Percentiles rank a stretch among this genome's conserved stretches.
These are phyloP conservation scores for Aspergillus vadensis DNA, from an alignment of 2,329 filamentous ascomycete species.

Conservation along the genomic window DNA sequence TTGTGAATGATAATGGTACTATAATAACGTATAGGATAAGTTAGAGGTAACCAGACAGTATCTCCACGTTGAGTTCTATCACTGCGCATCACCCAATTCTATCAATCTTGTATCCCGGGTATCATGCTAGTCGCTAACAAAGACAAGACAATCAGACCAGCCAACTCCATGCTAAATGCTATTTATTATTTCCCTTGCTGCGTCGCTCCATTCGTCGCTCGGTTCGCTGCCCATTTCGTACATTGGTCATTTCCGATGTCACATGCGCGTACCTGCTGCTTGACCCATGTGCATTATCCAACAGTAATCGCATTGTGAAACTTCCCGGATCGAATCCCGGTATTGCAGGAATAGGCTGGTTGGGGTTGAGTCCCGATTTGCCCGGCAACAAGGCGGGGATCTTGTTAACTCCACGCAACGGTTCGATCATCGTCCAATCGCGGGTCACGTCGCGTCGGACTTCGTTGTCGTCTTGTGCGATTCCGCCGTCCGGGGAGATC, in stretches of 20 bases:
- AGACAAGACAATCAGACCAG: neutral
- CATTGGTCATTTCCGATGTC: conserved; percentile 1
- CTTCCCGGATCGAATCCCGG: conserved; percentile 11
- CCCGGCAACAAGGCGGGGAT: conserved; percentile 1
- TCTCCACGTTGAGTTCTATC: too few species aligned
- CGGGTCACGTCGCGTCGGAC: conserved; percentile 10
- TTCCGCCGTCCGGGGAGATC: conserved; percentile 22
- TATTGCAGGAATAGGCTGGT: neutral
- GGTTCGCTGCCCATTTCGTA: neutral
- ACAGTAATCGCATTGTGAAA: conserved; percentile 11
- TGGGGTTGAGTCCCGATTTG: neutral
- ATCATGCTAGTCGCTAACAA: too few species aligned
- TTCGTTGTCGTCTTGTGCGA: conserved; percentile 15
- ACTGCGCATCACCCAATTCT: too few species aligned
- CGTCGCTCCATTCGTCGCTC: neutral
- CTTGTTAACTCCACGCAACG: conserved; percentile 7
- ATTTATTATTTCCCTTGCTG: neutral
- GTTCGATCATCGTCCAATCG: conserved; percentile 14
- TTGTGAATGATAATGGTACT: too few species aligned
- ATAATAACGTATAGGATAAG: too few species aligned
- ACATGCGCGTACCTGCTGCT: conserved; percentile 3
- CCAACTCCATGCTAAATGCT: neutral
- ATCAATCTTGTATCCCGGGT: too few species aligned
- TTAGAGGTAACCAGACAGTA: too few species aligned
- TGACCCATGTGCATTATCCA: conserved; percentile 6